Evolutionary conservation across 2,329 filamentous ascomycete genomes (phyloP).

Genomic region (Hypoxylon sp.): DNA sequence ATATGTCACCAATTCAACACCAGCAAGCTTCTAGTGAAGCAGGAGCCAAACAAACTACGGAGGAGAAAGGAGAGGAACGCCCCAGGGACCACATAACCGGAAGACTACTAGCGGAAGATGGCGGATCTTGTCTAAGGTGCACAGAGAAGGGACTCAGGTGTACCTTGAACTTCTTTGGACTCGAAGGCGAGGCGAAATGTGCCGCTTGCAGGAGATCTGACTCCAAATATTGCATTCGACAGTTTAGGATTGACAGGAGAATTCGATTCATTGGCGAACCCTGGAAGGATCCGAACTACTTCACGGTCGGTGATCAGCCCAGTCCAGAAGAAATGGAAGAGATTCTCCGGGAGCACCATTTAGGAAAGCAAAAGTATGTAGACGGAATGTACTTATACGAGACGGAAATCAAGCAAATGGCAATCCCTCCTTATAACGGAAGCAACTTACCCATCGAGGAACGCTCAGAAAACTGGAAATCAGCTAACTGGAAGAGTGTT

Average conservation of each 20-base stretch:
- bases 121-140: conserved; percentile 47
- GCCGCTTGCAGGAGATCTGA: conserved; percentile 44
- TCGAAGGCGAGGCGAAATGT: conserved; percentile 43
- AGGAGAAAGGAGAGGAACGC: background rate
- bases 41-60: background rate
- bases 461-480: conserved; percentile 28
- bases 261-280: conserved; percentile 36
- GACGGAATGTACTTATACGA: conserved; percentile 31
- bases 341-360: conserved; percentile 39
- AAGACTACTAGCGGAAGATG: conserved; percentile 33
- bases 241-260: conserved; percentile 1
- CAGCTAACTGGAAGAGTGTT: conserved; percentile 34
- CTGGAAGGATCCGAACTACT: conserved; percentile 49
- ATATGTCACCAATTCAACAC: conserved; percentile 16
- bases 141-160: conserved; percentile 46
- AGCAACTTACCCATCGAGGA: conserved; percentile 16
- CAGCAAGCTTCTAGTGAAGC: background rate
- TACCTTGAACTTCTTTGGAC: conserved; percentile 45
- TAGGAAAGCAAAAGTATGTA: conserved; percentile 28
- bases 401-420: conserved; percentile 11
- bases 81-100: conserved; percentile 44
- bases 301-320: conserved; percentile 26
- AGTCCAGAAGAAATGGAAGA: conserved; percentile 31
- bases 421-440: conserved; percentile 46
- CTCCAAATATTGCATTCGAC: conserved; percentile 44